Evolutionary conservation across 768 basidiomycete species (phyloP), one percentile per base, ranked within the genome.

Genomic region (Termitomyces heimii): DNA sequence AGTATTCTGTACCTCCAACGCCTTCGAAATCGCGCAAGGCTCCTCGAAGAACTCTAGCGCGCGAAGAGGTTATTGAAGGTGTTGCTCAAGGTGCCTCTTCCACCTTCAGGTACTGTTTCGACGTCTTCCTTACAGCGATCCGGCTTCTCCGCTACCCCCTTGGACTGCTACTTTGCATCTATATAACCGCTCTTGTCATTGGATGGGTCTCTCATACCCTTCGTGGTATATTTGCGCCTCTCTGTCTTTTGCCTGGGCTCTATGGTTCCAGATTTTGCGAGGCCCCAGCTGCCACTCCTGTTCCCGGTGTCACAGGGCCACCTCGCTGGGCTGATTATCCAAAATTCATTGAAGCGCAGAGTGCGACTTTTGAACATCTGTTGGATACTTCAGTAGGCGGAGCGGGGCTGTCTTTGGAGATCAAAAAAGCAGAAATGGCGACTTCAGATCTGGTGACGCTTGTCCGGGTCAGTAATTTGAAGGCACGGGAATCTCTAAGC

Each of bases 391-490:
- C 84, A 0, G 75, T 78, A 0, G 83, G 85, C 2, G 80, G 82
- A 0, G 81, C 85, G 0, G 76, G 75, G 5, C 66, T 92, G 37
- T 82, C 86, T 5, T 65, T 88, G 44, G 82, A 88, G 55, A 80
- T 92, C 60, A 83, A 89, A 70, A 85, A 84, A 67, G 84, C 88
- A 14, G 85, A 91, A 62, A 84, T 91, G 80, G 90, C 88, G 14
- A 88, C 85, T 1, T 73, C 69, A 24, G 89, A 92, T 65, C 74
- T 92, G 52, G 72, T 81, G 14, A 77, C 81, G 5, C 74, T 89
- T 29, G 84, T 91, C 16, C 77, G 76, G 16, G 70, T 78, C 58
- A 92, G 89, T 67, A 73, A 85, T 16, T 68, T 92, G 64, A 79
- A 73, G 57, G 80, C 81, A 24, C 82, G 74, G 53, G 85, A 89